Base-by-base conservation (phyloP, 202 grass and related monocot genomes). In the Carex sylvatica region DNA sequence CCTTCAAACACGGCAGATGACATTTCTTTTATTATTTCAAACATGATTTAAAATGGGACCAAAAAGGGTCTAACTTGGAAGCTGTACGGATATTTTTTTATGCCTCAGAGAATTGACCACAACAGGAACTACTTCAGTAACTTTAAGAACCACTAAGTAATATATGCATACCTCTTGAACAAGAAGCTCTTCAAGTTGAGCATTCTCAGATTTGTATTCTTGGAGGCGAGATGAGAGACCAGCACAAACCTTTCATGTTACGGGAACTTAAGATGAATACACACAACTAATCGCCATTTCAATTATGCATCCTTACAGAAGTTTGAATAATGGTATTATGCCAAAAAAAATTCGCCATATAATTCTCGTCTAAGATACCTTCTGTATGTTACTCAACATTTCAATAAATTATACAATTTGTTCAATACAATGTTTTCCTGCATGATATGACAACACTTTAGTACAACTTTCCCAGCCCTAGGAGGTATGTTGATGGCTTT, bases 161-260 rank as follows among this genome's bases (percentile, higher is more conserved):
- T 16, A 64, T 85, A 81, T 83, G 70, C 82, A 73, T 75, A 99
- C 96, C 92, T 99, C 91, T 80, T 93, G 91, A 89, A 93, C 86
- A 74, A 99, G 91, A 86, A 99, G 93, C 84, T 99, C 96, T 81
- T 99, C 96, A 42, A 99, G 88, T 66, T 99, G 96, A 49, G 93
- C 84, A 80, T 99, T 99, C 87, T 99, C 96, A 70, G 96, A 95
- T 88, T 95, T 99, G 74, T 99, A 99, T 72, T 99, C 96, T 89
- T 99, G 96, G 83, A 99, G 93, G 30, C 96, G 96, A 66, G 93
- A 90, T 24, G 92, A 95, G 72, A 99, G 92, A 86, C 96, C 96
- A 82, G 92, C 89, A 62, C 96, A 99, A 67, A 99, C 89, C 96
- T 99, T 61, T 89, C 54, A 63, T 19, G 30, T 89, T 74, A 63